Conservation (phyloP, 768 basidiomycete species). For the Dioszegia crocea region DNA sequence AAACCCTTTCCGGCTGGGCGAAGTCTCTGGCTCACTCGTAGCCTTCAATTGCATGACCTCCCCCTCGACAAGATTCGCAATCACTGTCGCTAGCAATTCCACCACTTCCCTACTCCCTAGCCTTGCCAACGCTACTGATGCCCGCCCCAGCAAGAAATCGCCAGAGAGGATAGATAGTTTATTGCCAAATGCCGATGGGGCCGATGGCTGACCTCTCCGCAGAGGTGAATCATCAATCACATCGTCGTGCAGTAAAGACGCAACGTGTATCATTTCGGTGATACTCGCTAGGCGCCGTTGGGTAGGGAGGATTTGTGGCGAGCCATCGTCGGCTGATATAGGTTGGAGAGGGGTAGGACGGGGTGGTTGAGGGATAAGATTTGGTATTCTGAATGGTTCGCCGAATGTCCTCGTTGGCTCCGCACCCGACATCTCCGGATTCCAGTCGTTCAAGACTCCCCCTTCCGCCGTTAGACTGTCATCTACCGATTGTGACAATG, state of each 20-base stretch:
- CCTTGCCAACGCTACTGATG: constrained; percentile 77
- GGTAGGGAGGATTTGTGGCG: constrained; percentile 65
- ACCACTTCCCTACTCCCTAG: constrained; percentile 85
- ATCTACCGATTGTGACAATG: constrained; percentile 60
- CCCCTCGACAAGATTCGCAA: constrained; percentile 94
- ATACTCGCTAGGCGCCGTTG: constrained; percentile 92
- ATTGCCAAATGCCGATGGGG: constrained; percentile 77
- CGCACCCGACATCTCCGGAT: constrained; percentile 56
- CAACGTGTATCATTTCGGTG: constrained; percentile 96
- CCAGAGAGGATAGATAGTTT: constrained; percentile 91
- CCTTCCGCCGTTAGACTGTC: constrained; percentile 71
- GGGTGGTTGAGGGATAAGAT: constrained; percentile 13
- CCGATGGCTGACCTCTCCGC: constrained; percentile 65
- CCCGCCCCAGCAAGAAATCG: constrained; percentile 89
- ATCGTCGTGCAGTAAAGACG: constrained; percentile 86
- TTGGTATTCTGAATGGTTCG: constrained; percentile 33
- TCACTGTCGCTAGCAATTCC: constrained; percentile 84
- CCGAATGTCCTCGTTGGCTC: constrained; percentile 22
- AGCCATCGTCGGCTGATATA: constrained; percentile 37
- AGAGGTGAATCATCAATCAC: constrained; percentile 72
- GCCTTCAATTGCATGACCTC: constrained; percentile 74
- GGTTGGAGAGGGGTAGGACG: not conserved
- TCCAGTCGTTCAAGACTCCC: constrained; percentile 79
- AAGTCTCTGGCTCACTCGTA: constrained; percentile 23
- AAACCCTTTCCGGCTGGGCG: constrained; percentile 51